Percentiles rank a stretch among this genome's conserved stretches.
phyloP scores from a whole-genome alignment of 306 rosid species.

The Sindora glabra region DNA sequence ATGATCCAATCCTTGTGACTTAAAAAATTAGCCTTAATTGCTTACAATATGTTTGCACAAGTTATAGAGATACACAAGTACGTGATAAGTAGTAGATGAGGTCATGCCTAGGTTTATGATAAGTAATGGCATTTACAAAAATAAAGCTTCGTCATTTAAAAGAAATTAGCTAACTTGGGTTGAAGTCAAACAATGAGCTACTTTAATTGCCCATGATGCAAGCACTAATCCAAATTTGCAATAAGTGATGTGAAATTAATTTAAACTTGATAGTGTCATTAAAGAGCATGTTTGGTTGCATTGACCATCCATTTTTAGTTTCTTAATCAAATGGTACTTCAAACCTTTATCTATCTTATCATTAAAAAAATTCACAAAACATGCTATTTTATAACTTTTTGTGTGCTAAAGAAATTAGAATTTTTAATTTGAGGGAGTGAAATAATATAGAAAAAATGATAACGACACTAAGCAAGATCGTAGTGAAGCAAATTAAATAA shows the following conservation, averaged over 20 bases:
- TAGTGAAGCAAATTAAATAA: no score
- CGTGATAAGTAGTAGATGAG: neutral
- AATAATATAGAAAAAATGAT: no score
- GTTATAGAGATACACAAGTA: neutral
- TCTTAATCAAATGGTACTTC: no score
- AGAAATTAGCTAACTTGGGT: constrained; percentile 63
- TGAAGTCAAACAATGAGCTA: constrained; percentile 97
- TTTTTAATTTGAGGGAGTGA: no score
- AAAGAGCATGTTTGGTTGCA: no score
- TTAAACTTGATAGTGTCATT: neutral
- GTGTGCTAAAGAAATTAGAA: no score
- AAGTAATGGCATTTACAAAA: neutral
- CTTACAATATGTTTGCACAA: neutral
- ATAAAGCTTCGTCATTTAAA: neutral
- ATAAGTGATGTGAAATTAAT: constrained; percentile 11
- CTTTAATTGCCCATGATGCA: constrained; percentile 84
- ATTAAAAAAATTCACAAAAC: no score
- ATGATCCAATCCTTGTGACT: neutral
- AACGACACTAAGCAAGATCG: no score
- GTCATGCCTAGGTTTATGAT: neutral
- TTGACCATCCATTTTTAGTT: no score
- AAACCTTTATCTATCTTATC: no score
- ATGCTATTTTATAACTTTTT: no score
- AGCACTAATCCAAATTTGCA: constrained; percentile 80
- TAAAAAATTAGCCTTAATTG: neutral